Evolutionary conservation across 2,329 filamentous ascomycete genomes (phyloP).

Genomic region (Metarhizium sp.): DNA sequence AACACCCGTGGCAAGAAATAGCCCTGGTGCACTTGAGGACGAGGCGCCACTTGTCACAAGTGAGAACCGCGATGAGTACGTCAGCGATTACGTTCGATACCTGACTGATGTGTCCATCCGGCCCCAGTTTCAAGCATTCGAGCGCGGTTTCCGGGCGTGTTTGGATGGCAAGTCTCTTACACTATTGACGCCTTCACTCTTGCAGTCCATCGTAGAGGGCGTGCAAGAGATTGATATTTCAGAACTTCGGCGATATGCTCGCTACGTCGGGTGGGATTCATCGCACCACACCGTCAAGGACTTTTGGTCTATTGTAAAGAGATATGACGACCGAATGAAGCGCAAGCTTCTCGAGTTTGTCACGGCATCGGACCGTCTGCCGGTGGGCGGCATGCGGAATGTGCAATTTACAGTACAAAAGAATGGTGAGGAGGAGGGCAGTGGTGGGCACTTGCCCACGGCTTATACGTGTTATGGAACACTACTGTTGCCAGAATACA

Average conservation of each 20-base stretch:
- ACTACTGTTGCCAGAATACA: constrained; percentile 76
- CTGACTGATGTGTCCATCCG: constrained; percentile 68
- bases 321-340: constrained; percentile 59
- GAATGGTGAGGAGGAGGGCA: constrained; percentile 54
- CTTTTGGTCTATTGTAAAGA: constrained; percentile 76
- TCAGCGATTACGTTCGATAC: constrained; percentile 77
- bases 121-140: constrained; percentile 73
- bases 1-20: constrained; percentile 20
- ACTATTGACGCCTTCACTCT: constrained; percentile 59
- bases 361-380: constrained; percentile 83
- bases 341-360: constrained; percentile 83
- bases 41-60: constrained; percentile 71
- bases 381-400: constrained; percentile 74
- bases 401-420: constrained; percentile 77
- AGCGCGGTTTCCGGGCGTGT: constrained; percentile 69
- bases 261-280: constrained; percentile 74
- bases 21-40: constrained; percentile 12
- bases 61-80: constrained; percentile 67
- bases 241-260: constrained; percentile 60
- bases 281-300: constrained; percentile 60
- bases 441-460: constrained; percentile 59
- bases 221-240: constrained; percentile 68
- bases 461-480: constrained; percentile 92
- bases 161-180: constrained; percentile 60
- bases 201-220: constrained; percentile 78